Evolutionary conservation across 148 eudicot genomes (phyloP).

Genomic region (Nyssa sinensis): DNA sequence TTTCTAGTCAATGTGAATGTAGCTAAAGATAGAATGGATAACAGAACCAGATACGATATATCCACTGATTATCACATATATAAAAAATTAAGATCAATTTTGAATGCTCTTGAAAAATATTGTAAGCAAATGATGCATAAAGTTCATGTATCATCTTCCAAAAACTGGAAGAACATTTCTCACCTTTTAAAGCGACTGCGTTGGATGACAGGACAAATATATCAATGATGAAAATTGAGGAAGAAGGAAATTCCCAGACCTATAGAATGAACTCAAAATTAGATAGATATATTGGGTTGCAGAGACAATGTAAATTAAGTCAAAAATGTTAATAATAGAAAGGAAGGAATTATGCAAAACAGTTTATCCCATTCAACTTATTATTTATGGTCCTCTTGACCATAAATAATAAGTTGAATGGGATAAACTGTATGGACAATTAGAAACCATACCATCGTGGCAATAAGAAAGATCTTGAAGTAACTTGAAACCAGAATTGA

Average conservation of each 20-base stretch:
- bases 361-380: background rate
- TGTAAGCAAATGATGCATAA: too few relatives aligned
- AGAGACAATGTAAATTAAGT: background rate
- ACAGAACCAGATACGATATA: too few relatives aligned
- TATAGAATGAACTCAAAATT: conserved; percentile 13
- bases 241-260: conserved; percentile 85
- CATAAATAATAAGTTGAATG: too few relatives aligned
- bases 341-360: background rate
- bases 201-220: conserved; percentile 79
- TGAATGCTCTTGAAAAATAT: background rate
- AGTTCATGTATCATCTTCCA: background rate
- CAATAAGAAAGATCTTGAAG: conserved; percentile 65
- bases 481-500: conserved; percentile 69
- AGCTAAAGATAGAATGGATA: too few relatives aligned
- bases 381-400: background rate
- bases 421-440: background rate
- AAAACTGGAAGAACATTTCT: background rate
- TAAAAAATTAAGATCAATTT: too few relatives aligned
- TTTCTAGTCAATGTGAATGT: too few relatives aligned
- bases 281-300: background rate
- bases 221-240: conserved; percentile 57
- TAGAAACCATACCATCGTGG: conserved; percentile 46
- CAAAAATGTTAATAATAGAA: background rate
- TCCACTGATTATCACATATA: too few relatives aligned
- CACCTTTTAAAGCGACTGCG: conserved; percentile 65